Evolutionary conservation across 805 yeast species (phyloP).

Genomic region (Brettanomyces bruxellensis): DNA sequence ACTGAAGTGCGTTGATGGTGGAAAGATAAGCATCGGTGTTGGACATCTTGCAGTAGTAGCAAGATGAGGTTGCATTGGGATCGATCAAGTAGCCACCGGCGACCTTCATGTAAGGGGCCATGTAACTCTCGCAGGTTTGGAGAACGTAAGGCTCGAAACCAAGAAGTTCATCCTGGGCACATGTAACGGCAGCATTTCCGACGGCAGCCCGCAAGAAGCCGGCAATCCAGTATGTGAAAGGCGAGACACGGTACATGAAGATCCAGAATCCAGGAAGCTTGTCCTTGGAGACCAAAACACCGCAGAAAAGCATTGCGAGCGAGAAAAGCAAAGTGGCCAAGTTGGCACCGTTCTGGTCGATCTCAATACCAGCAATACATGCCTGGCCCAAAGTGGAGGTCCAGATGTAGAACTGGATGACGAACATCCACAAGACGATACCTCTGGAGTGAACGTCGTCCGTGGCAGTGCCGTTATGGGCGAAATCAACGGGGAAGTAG

Average conservation of each 20-base stretch:
- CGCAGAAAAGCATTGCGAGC: slow-evolving; percentile 58
- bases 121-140: slow-evolving; percentile 45
- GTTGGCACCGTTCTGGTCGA: slow-evolving; percentile 54
- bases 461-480: slow-evolving; percentile 44
- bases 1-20: slow-evolving; percentile 29
- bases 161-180: slow-evolving; percentile 39
- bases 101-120: slow-evolving; percentile 25
- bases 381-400: slow-evolving; percentile 47
- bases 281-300: slow-evolving; percentile 51
- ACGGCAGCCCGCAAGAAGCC: slow-evolving; percentile 45
- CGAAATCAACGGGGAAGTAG: slow-evolving; percentile 64
- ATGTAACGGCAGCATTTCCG: slow-evolving; percentile 36
- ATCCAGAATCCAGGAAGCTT: slow-evolving; percentile 49
- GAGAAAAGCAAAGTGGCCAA: slow-evolving; percentile 46
- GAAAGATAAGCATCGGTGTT: slow-evolving; percentile 38
- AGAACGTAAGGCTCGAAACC: slow-evolving; percentile 40
- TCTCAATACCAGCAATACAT: slow-evolving; percentile 44
- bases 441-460: slow-evolving; percentile 39
- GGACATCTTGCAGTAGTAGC: slow-evolving; percentile 50
- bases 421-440: slow-evolving; percentile 31
- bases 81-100: slow-evolving; percentile 39
- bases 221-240: slow-evolving; percentile 52
- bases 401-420: slow-evolving; percentile 40
- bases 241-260: slow-evolving; percentile 63
- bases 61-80: slow-evolving; percentile 34